Conservation (phyloP, 495 filamentous ascomycete species). For the Xylaria nigripes region DNA sequence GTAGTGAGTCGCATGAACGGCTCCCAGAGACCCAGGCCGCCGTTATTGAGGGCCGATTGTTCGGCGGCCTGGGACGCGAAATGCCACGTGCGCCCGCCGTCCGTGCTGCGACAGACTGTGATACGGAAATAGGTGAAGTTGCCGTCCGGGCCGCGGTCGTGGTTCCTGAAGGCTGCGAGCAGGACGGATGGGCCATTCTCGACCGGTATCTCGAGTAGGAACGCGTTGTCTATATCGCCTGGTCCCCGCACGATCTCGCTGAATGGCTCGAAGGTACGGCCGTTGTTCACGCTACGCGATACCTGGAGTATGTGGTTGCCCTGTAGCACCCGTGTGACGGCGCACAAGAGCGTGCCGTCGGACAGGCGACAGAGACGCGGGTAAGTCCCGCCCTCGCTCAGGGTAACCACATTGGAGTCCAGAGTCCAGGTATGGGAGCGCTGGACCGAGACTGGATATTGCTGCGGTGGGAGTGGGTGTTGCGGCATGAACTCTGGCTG, state of each 20-base stretch:
- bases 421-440: constrained; percentile 15
- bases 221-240: constrained; percentile 54
- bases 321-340: constrained; percentile 33
- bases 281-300: constrained; percentile 36
- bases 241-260: constrained; percentile 25
- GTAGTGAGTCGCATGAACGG: constrained; percentile 48
- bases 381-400: constrained; percentile 39
- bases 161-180: constrained; percentile 57
- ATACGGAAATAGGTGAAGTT: constrained; percentile 51
- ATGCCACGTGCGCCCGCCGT: constrained; percentile 46
- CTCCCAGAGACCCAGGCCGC: constrained; percentile 51
- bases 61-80: constrained; percentile 46
- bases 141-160: constrained; percentile 34
- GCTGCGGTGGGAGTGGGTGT: constrained; percentile 1
- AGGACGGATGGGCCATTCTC: constrained; percentile 24
- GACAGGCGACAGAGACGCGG: constrained; percentile 40
- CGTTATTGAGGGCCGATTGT: constrained; percentile 28
- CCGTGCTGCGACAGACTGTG: constrained; percentile 48
- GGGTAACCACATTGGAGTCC: constrained; percentile 12
- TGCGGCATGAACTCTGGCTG: background rate
- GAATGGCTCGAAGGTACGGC: constrained; percentile 30
- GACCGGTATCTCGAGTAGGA: constrained; percentile 44
- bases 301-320: constrained; percentile 30
- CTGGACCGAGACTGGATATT: background rate
- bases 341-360: constrained; percentile 40